Percentiles rank a stretch among this genome's conserved stretches.
Conservation (phyloP, 2,329 filamentous ascomycete genomes). For the Aureobasidium musti region DNA sequence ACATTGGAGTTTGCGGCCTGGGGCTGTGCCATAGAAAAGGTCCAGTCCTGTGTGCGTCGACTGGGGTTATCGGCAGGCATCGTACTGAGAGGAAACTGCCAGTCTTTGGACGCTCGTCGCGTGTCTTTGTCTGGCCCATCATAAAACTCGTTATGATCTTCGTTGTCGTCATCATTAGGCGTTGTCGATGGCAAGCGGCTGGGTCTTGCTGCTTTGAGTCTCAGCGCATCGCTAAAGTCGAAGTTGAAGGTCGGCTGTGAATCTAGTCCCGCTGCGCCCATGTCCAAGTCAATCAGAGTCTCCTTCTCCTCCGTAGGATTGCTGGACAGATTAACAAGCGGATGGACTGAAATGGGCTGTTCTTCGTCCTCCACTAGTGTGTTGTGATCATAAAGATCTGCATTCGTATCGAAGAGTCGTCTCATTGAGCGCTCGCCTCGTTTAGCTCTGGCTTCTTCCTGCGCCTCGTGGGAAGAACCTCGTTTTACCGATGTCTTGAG, state of each 20-base stretch:
- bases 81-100: constrained; percentile 56
- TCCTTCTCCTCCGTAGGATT: constrained; percentile 50
- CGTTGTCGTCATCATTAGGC: constrained; percentile 45
- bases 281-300: constrained; percentile 61
- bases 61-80: constrained; percentile 41
- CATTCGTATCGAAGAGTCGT: constrained; percentile 59
- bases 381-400: constrained; percentile 61
- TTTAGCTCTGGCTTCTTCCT: constrained; percentile 58
- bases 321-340: constrained; percentile 48
- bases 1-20: constrained; percentile 32
- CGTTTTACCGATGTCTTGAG: too few relatives aligned
- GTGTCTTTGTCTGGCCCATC: constrained; percentile 41
- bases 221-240: constrained; percentile 55
- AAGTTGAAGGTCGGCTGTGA: constrained; percentile 51
- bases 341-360: constrained; percentile 58
- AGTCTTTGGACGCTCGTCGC: constrained; percentile 44
- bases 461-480: constrained; percentile 29
- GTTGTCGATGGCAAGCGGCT: constrained; percentile 45
- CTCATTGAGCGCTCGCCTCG: constrained; percentile 59
- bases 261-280: constrained; percentile 52
- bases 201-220: constrained; percentile 58
- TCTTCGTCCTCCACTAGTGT: constrained; percentile 37
- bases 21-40: constrained; percentile 48
- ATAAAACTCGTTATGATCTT: constrained; percentile 46
- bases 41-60: constrained; percentile 52